A percentile compares a stretch with the other conserved stretches of the same genome.
phyloP scores from a whole-genome alignment of 176 grass and related monocot genomes.

The Pontederia paniculata region DNA sequence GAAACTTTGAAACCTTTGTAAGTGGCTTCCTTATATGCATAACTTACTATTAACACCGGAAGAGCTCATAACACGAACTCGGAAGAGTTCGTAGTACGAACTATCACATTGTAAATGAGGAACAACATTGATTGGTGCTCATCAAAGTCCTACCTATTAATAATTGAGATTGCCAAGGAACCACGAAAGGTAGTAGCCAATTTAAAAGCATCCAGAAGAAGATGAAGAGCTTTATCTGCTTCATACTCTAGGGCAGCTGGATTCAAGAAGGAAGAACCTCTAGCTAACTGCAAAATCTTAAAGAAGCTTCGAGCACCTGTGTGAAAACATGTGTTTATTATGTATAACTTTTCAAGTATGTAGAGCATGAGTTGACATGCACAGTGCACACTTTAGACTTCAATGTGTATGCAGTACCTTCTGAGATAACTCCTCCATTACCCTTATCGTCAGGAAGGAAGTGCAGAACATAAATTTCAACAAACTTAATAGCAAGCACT shows the following conservation, averaged over 20 bases:
- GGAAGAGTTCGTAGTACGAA: neutral
- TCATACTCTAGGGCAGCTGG: conserved; percentile 63
- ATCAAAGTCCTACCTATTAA: conserved; percentile 65
- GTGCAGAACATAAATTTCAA: conserved; percentile 67
- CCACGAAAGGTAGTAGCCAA: conserved; percentile 53
- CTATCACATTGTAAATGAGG: neutral
- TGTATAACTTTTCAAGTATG: neutral
- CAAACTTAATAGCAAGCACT: conserved; percentile 68
- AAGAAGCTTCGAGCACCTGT: conserved; percentile 50
- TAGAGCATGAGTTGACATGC: neutral
- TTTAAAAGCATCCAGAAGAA: conserved; percentile 71
- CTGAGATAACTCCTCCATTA: conserved; percentile 23
- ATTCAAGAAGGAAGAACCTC: conserved; percentile 48
- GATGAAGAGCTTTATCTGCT: conserved; percentile 41
- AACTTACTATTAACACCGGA: no score
- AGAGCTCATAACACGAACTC: neutral
- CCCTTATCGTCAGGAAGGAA: conserved; percentile 44
- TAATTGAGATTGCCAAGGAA: conserved; percentile 55
- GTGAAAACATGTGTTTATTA: neutral
- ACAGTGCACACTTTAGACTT: no score
- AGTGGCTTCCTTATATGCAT: no score
- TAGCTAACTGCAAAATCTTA: conserved; percentile 47
- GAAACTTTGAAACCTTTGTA: no score
- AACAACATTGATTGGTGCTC: neutral
- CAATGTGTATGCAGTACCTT: conserved; percentile 26